Percentiles rank a stretch among this genome's conserved stretches.
Evolutionary conservation across 345 rosid genomes (phyloP).

Genomic region (Salix caprea): DNA sequence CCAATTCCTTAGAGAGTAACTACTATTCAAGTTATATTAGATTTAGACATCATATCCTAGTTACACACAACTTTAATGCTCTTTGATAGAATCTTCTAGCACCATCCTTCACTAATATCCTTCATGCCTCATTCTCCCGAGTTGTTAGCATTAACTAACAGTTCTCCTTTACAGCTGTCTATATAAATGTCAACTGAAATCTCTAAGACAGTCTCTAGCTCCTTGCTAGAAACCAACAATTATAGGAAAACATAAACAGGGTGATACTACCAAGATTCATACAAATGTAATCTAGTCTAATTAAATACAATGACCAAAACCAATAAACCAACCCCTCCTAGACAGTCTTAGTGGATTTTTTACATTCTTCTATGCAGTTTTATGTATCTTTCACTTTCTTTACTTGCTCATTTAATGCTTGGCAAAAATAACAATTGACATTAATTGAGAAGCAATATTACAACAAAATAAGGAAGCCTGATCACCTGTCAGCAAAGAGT

Average conservation of each 20-base stretch:
- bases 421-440: not conserved
- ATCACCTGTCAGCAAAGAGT: slow-evolving; percentile 85
- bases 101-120: not conserved
- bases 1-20: not conserved
- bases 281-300: not conserved
- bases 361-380: not conserved
- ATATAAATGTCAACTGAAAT: not conserved
- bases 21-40: not conserved
- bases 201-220: not conserved
- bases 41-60: not conserved
- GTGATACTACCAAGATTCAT: not conserved
- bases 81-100: not conserved
- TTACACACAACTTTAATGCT: not conserved
- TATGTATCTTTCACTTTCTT: not conserved
- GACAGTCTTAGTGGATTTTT: not conserved
- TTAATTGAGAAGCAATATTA: not conserved
- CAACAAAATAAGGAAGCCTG: not conserved
- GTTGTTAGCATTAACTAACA: not conserved
- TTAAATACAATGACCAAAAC: not conserved
- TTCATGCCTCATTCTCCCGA: not conserved
- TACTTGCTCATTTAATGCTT: not conserved
- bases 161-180: not conserved
- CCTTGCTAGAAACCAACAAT: not conserved
- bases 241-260: not conserved
- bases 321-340: not conserved